Evolutionary conservation across 257 asterid genomes (phyloP).

Genomic region (Eucommia ulmoides): DNA sequence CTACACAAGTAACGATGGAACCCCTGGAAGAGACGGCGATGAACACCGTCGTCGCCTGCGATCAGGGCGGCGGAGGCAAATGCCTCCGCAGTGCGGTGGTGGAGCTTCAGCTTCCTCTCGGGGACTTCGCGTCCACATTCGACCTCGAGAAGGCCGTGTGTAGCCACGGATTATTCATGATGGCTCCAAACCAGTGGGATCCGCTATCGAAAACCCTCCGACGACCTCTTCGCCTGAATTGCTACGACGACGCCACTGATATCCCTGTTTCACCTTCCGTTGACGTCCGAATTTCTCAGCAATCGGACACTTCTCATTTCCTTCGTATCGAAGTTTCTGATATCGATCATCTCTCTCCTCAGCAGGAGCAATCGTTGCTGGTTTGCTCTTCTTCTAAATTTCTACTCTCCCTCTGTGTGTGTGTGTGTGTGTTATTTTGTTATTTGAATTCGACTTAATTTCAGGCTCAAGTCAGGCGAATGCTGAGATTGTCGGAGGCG

Average conservation of each 20-base stretch:
- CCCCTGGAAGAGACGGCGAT: not conserved
- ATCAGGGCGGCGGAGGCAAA: conserved; percentile 4
- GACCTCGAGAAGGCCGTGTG: conserved; percentile 58
- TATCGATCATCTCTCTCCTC: conserved; percentile 25
- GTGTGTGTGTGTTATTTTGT: not conserved
- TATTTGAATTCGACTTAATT: conserved; percentile 3
- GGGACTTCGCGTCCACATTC: conserved; percentile 32
- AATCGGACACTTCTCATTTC: conserved; percentile 26
- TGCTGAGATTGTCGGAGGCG: conserved; percentile 61
- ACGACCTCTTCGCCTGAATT: conserved; percentile 58
- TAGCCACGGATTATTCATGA: conserved; percentile 88
- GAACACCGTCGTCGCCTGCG: not conserved
- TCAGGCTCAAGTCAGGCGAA: conserved; percentile 69
- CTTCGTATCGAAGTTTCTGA: conserved; percentile 37
- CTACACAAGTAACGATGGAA: too few species aligned
- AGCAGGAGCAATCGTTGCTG: conserved; percentile 41
- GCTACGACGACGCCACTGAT: conserved; percentile 17
- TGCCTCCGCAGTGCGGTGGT: conserved; percentile 24
- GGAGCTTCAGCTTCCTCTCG: conserved; percentile 52
- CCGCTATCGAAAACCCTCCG: conserved; percentile 52
- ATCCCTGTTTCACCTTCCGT: conserved; percentile 15
- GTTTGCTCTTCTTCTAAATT: conserved; percentile 14
- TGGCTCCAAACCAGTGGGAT: conserved; percentile 89
- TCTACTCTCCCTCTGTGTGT: not conserved
- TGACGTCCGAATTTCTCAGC: conserved; percentile 43